These are phyloP conservation scores for Phaeosphaeria sp. DNA, from an alignment of 2,329 filamentous ascomycete species.

Conservation along the genomic window DNA sequence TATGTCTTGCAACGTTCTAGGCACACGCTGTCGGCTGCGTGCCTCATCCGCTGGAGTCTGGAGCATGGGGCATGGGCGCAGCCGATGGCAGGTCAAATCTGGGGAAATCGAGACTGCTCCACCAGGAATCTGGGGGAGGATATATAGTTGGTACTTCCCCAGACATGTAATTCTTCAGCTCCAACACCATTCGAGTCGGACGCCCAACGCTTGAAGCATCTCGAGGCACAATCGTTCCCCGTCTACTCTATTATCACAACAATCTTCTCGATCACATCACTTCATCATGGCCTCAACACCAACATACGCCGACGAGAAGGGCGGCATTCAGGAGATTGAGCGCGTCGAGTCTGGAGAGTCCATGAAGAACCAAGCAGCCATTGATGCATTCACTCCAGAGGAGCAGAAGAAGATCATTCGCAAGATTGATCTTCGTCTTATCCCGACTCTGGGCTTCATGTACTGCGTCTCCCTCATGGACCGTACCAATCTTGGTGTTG, in stretches of 20 bases:
- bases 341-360: slow-evolving; percentile 18
- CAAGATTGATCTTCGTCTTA: slow-evolving; percentile 46
- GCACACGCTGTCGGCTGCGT: not conserved
- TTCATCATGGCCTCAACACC: slow-evolving; percentile 16
- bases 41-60: slow-evolving; percentile 10
- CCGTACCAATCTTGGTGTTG: slow-evolving; percentile 48
- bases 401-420: slow-evolving; percentile 32
- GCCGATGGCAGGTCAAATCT: slow-evolving; percentile 10
- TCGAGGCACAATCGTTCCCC: not conserved
- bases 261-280: not conserved
- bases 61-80: slow-evolving; percentile 19
- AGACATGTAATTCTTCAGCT: not conserved
- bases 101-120: slow-evolving; percentile 15
- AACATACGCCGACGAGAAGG: slow-evolving; percentile 27
- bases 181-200: not conserved
- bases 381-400: slow-evolving; percentile 27
- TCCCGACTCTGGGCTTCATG: slow-evolving; percentile 49
- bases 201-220: not conserved
- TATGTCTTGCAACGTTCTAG: not conserved
- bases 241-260: not conserved
- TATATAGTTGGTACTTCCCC: slow-evolving; percentile 11
- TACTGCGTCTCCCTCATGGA: slow-evolving; percentile 50
- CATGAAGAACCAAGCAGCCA: slow-evolving; percentile 17
- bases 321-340: slow-evolving; percentile 19
- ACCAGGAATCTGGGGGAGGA: slow-evolving; percentile 5